phyloP scores from a whole-genome alignment of 164 flowering plant species.

The Brasenia schreberi region DNA sequence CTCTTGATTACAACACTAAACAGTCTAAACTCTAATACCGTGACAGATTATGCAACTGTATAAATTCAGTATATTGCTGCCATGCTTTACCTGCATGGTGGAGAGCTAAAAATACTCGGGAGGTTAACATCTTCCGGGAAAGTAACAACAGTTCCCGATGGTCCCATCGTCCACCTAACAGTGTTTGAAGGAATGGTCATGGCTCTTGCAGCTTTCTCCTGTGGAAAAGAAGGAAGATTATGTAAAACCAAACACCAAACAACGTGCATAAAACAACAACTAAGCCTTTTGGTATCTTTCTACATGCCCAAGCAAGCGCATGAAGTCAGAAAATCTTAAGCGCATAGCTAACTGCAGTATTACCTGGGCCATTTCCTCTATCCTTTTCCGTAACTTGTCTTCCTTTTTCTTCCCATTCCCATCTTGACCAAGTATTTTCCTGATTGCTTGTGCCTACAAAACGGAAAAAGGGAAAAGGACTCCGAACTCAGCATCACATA shows the following conservation, averaged over 20 bases:
- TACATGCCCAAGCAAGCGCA: too few relatives aligned
- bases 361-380: slow-evolving; percentile 7
- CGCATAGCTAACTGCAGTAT: neutral
- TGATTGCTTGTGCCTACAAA: slow-evolving; percentile 10
- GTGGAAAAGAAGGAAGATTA: neutral
- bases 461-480: neutral
- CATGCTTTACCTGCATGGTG: slow-evolving; percentile 5
- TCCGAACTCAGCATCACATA: neutral
- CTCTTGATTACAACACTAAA: too few relatives aligned
- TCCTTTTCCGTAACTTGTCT: slow-evolving; percentile 6
- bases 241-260: too few relatives aligned
- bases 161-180: slow-evolving; percentile 9
- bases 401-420: slow-evolving; percentile 6
- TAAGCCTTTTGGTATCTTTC: neutral
- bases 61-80: too few relatives aligned
- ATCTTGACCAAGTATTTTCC: slow-evolving; percentile 12
- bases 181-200: slow-evolving; percentile 1
- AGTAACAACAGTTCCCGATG: slow-evolving; percentile 7
- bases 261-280: too few relatives aligned
- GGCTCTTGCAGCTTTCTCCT: slow-evolving; percentile 7
- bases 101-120: slow-evolving; percentile 8
- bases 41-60: too few relatives aligned
- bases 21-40: too few relatives aligned
- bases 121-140: slow-evolving; percentile 6
- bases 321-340: neutral